Evolutionary conservation across 129 eudicot genomes (phyloP), one percentile per base, ranked within the genome.

Genomic region (Tanacetum coccineum): DNA sequence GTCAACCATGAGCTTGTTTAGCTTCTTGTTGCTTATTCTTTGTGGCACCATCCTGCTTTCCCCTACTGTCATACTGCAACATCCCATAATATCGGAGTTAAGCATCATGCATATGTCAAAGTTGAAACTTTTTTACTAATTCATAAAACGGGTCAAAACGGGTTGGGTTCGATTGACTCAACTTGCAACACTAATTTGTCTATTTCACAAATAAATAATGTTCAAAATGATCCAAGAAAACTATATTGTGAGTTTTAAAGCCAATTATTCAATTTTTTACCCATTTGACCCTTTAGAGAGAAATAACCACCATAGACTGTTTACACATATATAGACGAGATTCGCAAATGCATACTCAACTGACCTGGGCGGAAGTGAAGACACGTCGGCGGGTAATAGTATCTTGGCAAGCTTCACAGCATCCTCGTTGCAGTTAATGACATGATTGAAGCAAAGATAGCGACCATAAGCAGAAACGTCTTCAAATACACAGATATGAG

Each of bases 401-500:
- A 70, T 81, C 53, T 72, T 80, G 6, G 97, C 94, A 20, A 91
- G 88, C 66, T 85, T 68, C 51, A 85, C 30, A 3, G 87, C 96
- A 49, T 87, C 93, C 42, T 83, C 77, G 36, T 76, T 79, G 68
- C 75, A 77, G 57, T 83, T 82, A 30, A 91, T 78, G 32, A 87
- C 92, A 32, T 73, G 83, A 73, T 91, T 87, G 61, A 91, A 91
- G 82, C 96, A 91, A 26, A 91, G 47, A 70, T 91, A 91, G 12
- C 97, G 90, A 45, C 97, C 97, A 40, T 81, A 87, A 21, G 94
- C 79, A 14, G 97, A 85, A 46, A 79, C 70, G 15, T 87, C 94
- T 80, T 91, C 96, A 26, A 81, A 87, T 4, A 91, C 97, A 40
- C 90, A 91, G 9, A 91, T 78, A 32, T 91, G 94, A 14, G 97